Percentiles rank a stretch among this genome's conserved stretches.
These are phyloP conservation scores for Calonectria pseudoturangicola DNA, from an alignment of 2,329 filamentous ascomycete genomes.

Conservation along the genomic window DNA sequence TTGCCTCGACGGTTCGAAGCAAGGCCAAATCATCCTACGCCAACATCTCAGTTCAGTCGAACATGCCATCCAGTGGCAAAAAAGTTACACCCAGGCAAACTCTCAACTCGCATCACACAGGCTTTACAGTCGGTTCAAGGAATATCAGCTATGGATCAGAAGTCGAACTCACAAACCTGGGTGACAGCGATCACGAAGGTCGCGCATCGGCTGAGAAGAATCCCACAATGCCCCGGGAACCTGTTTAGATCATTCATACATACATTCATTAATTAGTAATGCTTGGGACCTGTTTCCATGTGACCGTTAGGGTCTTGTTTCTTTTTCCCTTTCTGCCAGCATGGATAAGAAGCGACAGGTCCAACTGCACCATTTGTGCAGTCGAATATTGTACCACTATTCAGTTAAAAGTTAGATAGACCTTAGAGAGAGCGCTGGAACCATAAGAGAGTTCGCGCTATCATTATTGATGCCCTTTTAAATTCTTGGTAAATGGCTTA, in stretches of 20 bases:
- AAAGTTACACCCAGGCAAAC: conserved; percentile 1
- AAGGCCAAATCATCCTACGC: conserved; percentile 40
- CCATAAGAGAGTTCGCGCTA: not conserved
- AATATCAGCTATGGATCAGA: conserved; percentile 6
- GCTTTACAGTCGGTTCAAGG: conserved; percentile 3
- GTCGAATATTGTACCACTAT: conserved; percentile 3
- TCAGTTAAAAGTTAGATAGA: conserved; percentile 15
- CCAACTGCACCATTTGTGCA: not conserved
- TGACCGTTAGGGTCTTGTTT: not conserved
- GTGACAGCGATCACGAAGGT: not conserved
- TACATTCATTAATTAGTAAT: no score
- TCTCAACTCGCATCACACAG: not conserved
- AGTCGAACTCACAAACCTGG: conserved; percentile 32
- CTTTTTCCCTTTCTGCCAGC: not conserved
- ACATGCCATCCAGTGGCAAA: not conserved
- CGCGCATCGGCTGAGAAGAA: conserved; percentile 25
- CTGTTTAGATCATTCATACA: conserved; percentile 12
- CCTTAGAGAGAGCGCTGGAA: not conserved
- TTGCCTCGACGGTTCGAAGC: conserved; percentile 34
- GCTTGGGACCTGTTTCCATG: not conserved
- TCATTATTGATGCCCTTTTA: conserved; percentile 7
- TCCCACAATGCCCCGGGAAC: conserved; percentile 29
- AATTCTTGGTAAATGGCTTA: no score
- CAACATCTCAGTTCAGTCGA: conserved; percentile 39
- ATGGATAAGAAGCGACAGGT: not conserved